phyloP scores from a whole-genome alignment of 352 stramenopile species.

The Peronosclerospora sorghi region DNA sequence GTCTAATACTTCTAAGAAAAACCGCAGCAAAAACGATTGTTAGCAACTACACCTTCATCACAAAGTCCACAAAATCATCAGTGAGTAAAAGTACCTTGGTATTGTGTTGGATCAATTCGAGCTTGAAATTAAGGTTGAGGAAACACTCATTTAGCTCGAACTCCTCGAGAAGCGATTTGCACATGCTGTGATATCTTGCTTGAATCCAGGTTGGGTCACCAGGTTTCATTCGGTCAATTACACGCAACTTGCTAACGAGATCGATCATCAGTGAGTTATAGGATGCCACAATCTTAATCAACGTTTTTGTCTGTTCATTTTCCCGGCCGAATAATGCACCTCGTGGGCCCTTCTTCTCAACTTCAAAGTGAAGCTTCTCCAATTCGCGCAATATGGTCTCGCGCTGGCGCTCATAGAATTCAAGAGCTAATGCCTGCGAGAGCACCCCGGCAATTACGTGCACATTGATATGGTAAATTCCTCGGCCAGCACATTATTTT shows the following conservation, averaged over 20 bases:
- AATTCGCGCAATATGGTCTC: constrained; percentile 93
- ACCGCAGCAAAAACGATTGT: constrained; percentile 34
- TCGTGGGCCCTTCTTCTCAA: constrained; percentile 65
- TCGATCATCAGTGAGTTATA: constrained; percentile 96
- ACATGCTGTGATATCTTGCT: constrained; percentile 90
- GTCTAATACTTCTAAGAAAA: constrained; percentile 96
- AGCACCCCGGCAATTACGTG: constrained; percentile 93
- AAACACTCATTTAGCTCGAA: constrained; percentile 92
- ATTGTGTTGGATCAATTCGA: constrained; percentile 96
- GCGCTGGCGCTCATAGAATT: constrained; percentile 93
- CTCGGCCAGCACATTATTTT: constrained; percentile 75
- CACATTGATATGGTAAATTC: constrained; percentile 78
- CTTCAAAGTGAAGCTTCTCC: constrained; percentile 86
- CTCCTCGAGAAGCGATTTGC: constrained; percentile 80
- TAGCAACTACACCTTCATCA: not conserved
- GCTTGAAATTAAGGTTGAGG: constrained; percentile 95
- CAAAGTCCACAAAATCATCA: not conserved
- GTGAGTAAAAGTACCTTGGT: constrained; percentile 70
- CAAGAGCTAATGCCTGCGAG: constrained; percentile 91
- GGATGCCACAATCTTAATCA: constrained; percentile 88
- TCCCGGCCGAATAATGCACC: constrained; percentile 67
- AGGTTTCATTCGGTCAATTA: constrained; percentile 89
- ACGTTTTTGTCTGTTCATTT: constrained; percentile 60
- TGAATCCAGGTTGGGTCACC: constrained; percentile 92
- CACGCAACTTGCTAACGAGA: constrained; percentile 91